These are phyloP conservation scores for Talaromyces marneffei DNA, from an alignment of 2,329 filamentous ascomycete genomes.

Conservation along the genomic window DNA sequence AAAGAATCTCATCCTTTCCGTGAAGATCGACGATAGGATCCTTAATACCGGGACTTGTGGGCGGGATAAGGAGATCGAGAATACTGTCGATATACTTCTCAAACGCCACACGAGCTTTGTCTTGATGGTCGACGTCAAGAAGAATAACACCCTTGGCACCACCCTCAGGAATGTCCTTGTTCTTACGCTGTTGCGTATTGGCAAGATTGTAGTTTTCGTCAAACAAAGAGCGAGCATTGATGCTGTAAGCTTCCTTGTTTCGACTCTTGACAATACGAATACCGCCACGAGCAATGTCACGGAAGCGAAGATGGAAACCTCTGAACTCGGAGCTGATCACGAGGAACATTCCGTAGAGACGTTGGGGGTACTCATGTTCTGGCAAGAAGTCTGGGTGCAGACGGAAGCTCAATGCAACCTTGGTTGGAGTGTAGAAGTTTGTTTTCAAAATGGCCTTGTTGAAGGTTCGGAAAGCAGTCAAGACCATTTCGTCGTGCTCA, in stretches of 20 bases:
- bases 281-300: conserved; percentile 91
- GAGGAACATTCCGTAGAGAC: conserved; percentile 95
- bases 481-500: conserved; percentile 96
- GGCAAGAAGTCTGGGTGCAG: conserved; percentile 77
- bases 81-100: conserved; percentile 99
- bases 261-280: conserved; percentile 98
- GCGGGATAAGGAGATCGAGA: conserved; percentile 84
- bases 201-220: conserved; percentile 98
- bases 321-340: conserved; percentile 95
- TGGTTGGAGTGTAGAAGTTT: conserved; percentile 96
- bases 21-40: conserved; percentile 95
- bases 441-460: conserved; percentile 92
- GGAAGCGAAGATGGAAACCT: conserved; percentile 95
- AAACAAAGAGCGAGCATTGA: conserved; percentile 93
- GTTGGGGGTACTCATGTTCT: conserved; percentile 84
- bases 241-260: conserved; percentile 90
- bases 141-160: conserved; percentile 97
- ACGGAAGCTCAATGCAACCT: conserved; percentile 95
- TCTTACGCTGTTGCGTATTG: conserved; percentile 98
- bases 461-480: conserved; percentile 94
- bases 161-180: conserved; percentile 98
- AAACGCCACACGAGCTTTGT: conserved; percentile 85
- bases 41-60: conserved; percentile 92
- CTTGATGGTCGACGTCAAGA: conserved; percentile 87
- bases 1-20: conserved; percentile 91